Base-by-base conservation (phyloP, 1,284 basidiomycete genomes). In the Phaffia rhodozyma region DNA sequence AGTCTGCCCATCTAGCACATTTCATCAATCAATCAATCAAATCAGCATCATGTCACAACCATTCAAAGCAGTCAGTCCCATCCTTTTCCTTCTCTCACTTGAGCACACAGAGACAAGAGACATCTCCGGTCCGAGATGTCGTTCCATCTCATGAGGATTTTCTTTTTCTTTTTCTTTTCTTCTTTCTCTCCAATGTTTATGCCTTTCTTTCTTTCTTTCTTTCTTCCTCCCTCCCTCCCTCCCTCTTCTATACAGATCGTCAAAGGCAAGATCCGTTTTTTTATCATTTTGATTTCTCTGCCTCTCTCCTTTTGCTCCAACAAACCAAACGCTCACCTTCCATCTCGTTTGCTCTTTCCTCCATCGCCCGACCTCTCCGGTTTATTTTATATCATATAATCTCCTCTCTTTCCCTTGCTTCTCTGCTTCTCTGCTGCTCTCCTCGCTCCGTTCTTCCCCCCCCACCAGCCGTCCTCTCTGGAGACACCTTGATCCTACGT, bases 401-500 rank as follows among this genome's bases (percentile, higher is more conserved):
- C 34, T 25, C 16, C 29, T 29, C n/a, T 60, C 57, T 1, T 54
- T 43, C 7, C 29, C 6, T 3, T 2, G 9, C 38, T 50, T 25
- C 4, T 38, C 5, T 30, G 21, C 29, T 6, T 20, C n/a, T 27
- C 61, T 58, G 61, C 56, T 48, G 27, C 18, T 38, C 5, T 20
- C 21, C 43, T 38, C 32, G 30, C n/a, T 29, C n/a, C n/a, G 16
- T 54, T 54, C 7, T n/a, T 29, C 52, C 11, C 43, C 34, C 27
- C 18, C 30, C 32, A 25, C 21, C 72, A 92, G 89, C 87, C 73
- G 89, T 89, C 69, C 82, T 89, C 69, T 92, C 89, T 60, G 90
- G 89, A 55, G 91, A 93, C 75, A 87, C 89, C 55, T 83, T 94
- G 63, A 81, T 91, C 65, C 78, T 93, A 66, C 84, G 89, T 70